These are phyloP conservation scores for Crithidia sp. DNA, from an alignment of 208 protist species.

Conservation along the genomic window DNA sequence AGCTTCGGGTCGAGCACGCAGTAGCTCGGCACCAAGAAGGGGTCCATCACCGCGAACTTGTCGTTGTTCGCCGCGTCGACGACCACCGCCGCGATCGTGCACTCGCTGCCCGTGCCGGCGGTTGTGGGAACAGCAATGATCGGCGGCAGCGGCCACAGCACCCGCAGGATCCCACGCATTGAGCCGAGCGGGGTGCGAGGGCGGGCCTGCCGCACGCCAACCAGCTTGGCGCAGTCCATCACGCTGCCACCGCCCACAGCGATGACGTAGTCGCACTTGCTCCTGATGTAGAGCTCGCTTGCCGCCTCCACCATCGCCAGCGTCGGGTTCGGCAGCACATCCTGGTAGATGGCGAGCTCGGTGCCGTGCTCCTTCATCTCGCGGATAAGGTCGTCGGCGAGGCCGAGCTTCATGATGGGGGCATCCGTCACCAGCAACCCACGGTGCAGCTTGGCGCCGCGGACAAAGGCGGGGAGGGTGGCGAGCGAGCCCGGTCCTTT, in stretches of 20 bases:
- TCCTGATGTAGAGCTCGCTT: constrained; percentile 36
- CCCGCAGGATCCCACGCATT: constrained; percentile 54
- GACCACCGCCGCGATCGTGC: constrained; percentile 84
- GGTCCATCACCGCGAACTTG: constrained; percentile 75
- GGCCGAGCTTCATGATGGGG: constrained; percentile 59
- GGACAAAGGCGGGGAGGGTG: constrained; percentile 42
- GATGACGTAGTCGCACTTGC: constrained; percentile 66
- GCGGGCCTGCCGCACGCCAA: constrained; percentile 63
- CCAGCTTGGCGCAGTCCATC: constrained; percentile 88
- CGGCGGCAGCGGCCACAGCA: constrained; percentile 51
- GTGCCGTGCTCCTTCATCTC: constrained; percentile 41
- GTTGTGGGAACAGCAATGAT: constrained; percentile 84
- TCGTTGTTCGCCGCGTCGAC: constrained; percentile 42
- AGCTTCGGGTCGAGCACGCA: constrained; percentile 84
- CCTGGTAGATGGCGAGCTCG: constrained; percentile 46
- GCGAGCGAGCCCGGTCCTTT: constrained; percentile 39
- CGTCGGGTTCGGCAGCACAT: constrained; percentile 63
- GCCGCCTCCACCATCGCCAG: constrained; percentile 47
- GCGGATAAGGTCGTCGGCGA: constrained; percentile 42
- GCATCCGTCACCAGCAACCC: constrained; percentile 63
- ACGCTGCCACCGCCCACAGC: constrained; percentile 86
- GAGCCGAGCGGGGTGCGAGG: constrained; percentile 45
- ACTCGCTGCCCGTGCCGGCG: constrained; percentile 88
- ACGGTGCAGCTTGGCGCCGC: constrained; percentile 35
- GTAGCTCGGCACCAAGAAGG: constrained; percentile 62